Evolutionary conservation across 1,139 yeast species (phyloP), one percentile per base, ranked within the genome.

Genomic region (Geotrichum australiense): DNA sequence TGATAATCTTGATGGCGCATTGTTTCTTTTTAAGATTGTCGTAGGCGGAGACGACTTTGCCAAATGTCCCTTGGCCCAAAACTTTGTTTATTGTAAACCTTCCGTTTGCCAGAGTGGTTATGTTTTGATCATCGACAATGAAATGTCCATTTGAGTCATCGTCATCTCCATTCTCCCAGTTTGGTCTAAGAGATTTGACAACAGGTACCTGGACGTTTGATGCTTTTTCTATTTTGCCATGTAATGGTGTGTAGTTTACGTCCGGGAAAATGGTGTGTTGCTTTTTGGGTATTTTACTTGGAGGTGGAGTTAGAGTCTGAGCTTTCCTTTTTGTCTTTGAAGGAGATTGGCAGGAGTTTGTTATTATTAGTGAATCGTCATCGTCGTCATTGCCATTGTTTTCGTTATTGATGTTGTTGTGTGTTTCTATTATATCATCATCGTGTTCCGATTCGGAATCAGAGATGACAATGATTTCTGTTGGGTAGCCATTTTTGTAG

Each of bases 51-150:
- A 87, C 82, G 11, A 93, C 99, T 59, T 89, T 91, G 15, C 98
- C 98, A 67, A 91, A 93, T 0, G 98, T 93, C 5, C 99, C 99
- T 57, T 91, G 97, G 18, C 99, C 99, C 47, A 93, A 67, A 37
- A 64, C 54, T 38, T 58, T 56, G 20, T 53, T 44, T 30, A 69
- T 58, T 22, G 53, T 54, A 41, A 86, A 66, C 43, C 79, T 72
- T 33, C 73, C 62, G 12, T 58, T 56, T 14, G 65, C 62, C 41
- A 66, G 39, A 11, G 28, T 22, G 8, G 45, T 41, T n/a, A n/a
- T n/a, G 16, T 22, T 22, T 24, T 21, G 19, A 10, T 32, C 30
- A 10, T 18, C 26, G 5, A 41, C 28, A 11, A 35, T 25, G 27
- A 36, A 28, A 19, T 41, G 41, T 3, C 45, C 45, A 6, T 41